Base-by-base conservation (phyloP, 2,329 filamentous ascomycete genomes). In the Calycina herbarum region DNA sequence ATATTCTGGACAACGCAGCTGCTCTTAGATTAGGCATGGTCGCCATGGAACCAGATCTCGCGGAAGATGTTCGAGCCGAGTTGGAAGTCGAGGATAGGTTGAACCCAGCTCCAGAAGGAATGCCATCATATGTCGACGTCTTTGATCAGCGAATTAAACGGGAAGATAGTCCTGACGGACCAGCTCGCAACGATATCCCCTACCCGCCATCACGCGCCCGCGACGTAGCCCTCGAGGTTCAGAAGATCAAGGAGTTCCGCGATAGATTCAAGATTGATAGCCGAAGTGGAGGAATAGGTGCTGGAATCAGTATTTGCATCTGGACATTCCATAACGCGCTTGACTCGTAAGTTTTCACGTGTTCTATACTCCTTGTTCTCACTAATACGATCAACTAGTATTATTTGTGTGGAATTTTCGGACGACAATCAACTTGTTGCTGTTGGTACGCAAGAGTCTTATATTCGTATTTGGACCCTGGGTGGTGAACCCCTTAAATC, bases 251-350 rank as follows among this genome's bases (percentile, higher is more conserved):
- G 70, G 95, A 99, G 77, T 92, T 96, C 74, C 88, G 95, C 27
- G 94, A 98, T 74, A 86, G 94, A 20, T 96, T 97, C 77, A 90
- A 88, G 75, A 94, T 98, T 65, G 92, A 96, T 66, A 87, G 89
- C 24, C 87, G 91, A 40, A 94, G 91, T 13, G 92, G 93, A 17
- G 94, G 94, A 8, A 85, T 94, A 61, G 93, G 94, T 15, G 87
- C 93, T 63, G 89, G 89, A 31, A 84, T 97, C 66, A 96, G 93
- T 73, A 89, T 96, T 29, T 95, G 92, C 82, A 98, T 98, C 91
- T 97, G 96, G 77, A 99, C 95, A 0, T 97, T 98, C 75, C 95
- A 99, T 81, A 99, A 99, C 78, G 96, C 92, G 0, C 89, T 93
- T 69, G 93, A 96, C 78, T 91, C 88, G 92, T 94, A 80, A 81